These are phyloP conservation scores for Passalora sequoiae DNA, from an alignment of 2,329 filamentous ascomycete species.

Conservation along the genomic window DNA sequence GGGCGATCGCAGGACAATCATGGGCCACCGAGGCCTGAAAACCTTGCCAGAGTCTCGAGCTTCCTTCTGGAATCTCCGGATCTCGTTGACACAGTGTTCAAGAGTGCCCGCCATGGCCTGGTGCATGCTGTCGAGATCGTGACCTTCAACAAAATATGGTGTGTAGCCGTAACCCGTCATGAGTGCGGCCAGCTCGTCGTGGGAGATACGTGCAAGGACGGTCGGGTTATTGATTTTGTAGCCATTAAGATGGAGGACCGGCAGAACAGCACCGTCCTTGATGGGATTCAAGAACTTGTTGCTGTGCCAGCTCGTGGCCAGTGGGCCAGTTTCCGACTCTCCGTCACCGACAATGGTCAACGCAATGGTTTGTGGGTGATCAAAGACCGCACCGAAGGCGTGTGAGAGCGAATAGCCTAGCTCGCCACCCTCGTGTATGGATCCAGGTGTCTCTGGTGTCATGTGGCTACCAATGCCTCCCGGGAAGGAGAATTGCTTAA, in stretches of 20 bases:
- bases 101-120: constrained; percentile 75
- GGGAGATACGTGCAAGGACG: constrained; percentile 65
- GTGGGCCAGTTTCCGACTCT: constrained; percentile 73
- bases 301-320: constrained; percentile 76
- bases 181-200: constrained; percentile 64
- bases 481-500: constrained; percentile 79
- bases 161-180: constrained; percentile 73
- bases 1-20: constrained; percentile 70
- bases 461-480: constrained; percentile 53
- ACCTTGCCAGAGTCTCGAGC: constrained; percentile 65
- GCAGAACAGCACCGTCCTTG: constrained; percentile 70
- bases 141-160: constrained; percentile 74
- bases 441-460: constrained; percentile 64
- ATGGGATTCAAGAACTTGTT: constrained; percentile 78
- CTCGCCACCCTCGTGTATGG: constrained; percentile 69
- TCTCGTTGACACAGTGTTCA: constrained; percentile 66
- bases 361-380: constrained; percentile 68
- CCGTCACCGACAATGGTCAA: constrained; percentile 76
- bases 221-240: constrained; percentile 85
- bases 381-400: constrained; percentile 71
- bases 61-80: constrained; percentile 63
- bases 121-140: constrained; percentile 69
- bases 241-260: constrained; percentile 72
- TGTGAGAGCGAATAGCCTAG: constrained; percentile 77
- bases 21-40: constrained; percentile 68